These are phyloP conservation scores for Tylopilus rubrobrunneus DNA, from an alignment of 768 basidiomycete genomes.

Conservation along the genomic window DNA sequence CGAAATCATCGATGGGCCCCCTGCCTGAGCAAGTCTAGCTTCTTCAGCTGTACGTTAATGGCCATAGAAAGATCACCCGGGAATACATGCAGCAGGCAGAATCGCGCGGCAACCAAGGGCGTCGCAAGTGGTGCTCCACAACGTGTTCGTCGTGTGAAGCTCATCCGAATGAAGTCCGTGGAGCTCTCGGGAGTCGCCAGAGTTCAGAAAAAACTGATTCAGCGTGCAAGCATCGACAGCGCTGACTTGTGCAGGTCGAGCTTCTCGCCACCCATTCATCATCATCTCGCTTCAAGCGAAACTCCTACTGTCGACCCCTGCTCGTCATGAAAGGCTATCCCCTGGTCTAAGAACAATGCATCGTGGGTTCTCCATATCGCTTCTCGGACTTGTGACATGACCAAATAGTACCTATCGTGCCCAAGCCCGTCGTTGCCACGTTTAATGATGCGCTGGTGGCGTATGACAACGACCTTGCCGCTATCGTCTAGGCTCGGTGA, in stretches of 20 bases:
- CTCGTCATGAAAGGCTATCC: slow-evolving; percentile 62
- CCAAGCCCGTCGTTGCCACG: slow-evolving; percentile 74
- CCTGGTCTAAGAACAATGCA: slow-evolving; percentile 63
- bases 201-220: slow-evolving; percentile 19
- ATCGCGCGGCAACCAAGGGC: slow-evolving; percentile 76
- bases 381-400: not conserved
- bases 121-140: slow-evolving; percentile 96
- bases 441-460: slow-evolving; percentile 50
- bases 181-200: slow-evolving; percentile 43
- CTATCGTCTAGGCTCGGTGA: slow-evolving; percentile 68
- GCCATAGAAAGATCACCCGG: slow-evolving; percentile 79
- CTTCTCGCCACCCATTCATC: slow-evolving; percentile 25
- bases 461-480: slow-evolving; percentile 65
- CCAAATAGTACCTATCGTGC: slow-evolving; percentile 70
- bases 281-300: slow-evolving; percentile 17
- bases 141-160: slow-evolving; percentile 86
- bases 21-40: too few species aligned
- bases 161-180: slow-evolving; percentile 90
- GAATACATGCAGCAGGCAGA: slow-evolving; percentile 69
- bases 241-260: too few species aligned
- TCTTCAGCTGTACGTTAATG: slow-evolving; percentile 88
- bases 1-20: not conserved
- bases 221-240: too few species aligned
- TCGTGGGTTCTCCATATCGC: slow-evolving; percentile 17
- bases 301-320: slow-evolving; percentile 73